Percentiles rank a stretch among this genome's conserved stretches.
Evolutionary conservation across 495 filamentous ascomycete genomes (phyloP).

Genomic region (Glarea lozoyensis): DNA sequence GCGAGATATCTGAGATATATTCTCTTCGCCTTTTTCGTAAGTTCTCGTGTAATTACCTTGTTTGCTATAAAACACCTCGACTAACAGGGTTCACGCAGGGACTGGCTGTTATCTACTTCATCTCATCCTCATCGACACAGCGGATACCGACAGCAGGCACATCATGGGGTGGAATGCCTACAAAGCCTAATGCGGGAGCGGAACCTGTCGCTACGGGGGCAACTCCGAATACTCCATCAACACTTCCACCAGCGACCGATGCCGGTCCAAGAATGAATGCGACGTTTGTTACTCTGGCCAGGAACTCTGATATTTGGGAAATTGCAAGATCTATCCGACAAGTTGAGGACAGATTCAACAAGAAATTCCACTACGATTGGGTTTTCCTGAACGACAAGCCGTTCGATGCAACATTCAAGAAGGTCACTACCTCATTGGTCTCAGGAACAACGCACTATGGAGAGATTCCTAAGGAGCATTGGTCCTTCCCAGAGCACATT

Average conservation of each 20-base stretch:
- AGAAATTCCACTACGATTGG: constrained; percentile 95
- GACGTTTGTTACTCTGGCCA: constrained; percentile 91
- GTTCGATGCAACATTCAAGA: constrained; percentile 88
- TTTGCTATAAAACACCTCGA: too few species aligned
- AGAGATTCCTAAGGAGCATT: constrained; percentile 73
- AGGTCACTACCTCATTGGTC: constrained; percentile 77
- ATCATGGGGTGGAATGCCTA: constrained; percentile 14
- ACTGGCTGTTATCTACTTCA: constrained; percentile 67
- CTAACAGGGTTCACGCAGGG: constrained; percentile 35
- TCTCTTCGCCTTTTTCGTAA: constrained; percentile 76
- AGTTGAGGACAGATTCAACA: constrained; percentile 96
- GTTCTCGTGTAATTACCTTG: constrained; percentile 30
- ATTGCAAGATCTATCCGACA: constrained; percentile 90
- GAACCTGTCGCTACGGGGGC: constrained; percentile 9
- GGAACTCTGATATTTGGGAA: constrained; percentile 92
- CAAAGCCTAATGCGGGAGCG: constrained; percentile 16
- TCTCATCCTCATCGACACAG: constrained; percentile 56
- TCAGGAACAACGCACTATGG: constrained; percentile 89
- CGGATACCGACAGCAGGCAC: constrained; percentile 15
- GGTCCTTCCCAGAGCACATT: constrained; percentile 82
- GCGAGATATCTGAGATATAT: constrained; percentile 80
- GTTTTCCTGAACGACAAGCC: constrained; percentile 95
- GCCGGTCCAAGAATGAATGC: constrained; percentile 75
- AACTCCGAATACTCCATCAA: constrained; percentile 18
- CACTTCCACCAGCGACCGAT: constrained; percentile 41